These are phyloP conservation scores for Trichomonas vaginalis DNA, from an alignment of 208 protist species.

Conservation along the genomic window DNA sequence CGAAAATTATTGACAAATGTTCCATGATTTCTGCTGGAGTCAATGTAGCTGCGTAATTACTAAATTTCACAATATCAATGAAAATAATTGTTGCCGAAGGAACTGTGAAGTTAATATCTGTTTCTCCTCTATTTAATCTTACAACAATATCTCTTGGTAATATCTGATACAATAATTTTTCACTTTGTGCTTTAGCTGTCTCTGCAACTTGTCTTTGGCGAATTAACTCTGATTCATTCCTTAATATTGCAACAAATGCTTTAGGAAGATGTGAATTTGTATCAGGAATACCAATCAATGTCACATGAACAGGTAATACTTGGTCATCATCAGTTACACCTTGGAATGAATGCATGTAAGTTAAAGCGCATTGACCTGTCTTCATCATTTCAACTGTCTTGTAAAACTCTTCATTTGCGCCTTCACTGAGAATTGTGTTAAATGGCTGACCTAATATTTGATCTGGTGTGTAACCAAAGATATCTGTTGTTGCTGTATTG, in stretches of 20 bases:
- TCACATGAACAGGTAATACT: background rate
- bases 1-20: background rate
- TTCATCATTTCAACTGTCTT: background rate
- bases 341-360: background rate
- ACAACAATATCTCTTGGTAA: background rate
- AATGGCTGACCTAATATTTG: background rate
- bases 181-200: background rate
- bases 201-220: background rate
- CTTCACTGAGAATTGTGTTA: background rate
- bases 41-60: background rate
- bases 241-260: background rate
- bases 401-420: background rate
- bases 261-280: background rate
- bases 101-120: background rate
- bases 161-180: background rate
- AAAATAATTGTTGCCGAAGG: background rate
- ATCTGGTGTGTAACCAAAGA: background rate
- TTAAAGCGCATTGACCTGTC: background rate
- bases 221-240: background rate
- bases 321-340: background rate
- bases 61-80: background rate
- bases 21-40: background rate
- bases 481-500: background rate
- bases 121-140: background rate
- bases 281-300: background rate